Evolutionary conservation across 2,329 filamentous ascomycete species (phyloP).

Genomic region (Alternaria viburni): DNA sequence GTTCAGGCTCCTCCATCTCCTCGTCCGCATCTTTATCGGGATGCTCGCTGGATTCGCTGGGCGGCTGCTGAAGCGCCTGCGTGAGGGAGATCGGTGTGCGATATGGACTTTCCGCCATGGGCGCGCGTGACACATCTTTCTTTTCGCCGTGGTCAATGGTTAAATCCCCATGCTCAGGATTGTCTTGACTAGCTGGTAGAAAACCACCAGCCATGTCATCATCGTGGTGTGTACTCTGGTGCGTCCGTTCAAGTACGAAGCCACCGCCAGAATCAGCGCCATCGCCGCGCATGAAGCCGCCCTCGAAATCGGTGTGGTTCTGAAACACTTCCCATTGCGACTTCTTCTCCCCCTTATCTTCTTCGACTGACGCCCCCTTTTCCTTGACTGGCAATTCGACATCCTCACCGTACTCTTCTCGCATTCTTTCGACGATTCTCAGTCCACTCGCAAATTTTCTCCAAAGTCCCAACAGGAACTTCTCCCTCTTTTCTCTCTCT

Average conservation of each 20-base stretch:
- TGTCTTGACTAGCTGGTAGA: constrained; percentile 46
- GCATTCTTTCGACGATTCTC: constrained; percentile 66
- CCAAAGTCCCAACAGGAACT: constrained; percentile 77
- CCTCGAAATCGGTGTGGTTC: constrained; percentile 45
- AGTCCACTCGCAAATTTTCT: constrained; percentile 85
- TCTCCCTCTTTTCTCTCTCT: constrained; percentile 82
- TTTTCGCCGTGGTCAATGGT: constrained; percentile 42
- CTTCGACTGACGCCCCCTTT: constrained; percentile 31
- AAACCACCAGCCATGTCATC: constrained; percentile 46
- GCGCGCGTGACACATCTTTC: not conserved
- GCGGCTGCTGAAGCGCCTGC: constrained; percentile 32
- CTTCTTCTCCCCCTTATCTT: constrained; percentile 63
- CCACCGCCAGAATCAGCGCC: constrained; percentile 12
- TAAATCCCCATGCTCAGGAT: constrained; percentile 39
- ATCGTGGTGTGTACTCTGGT: constrained; percentile 7
- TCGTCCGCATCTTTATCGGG: not conserved
- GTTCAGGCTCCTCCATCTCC: constrained; percentile 1
- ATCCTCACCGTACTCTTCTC: constrained; percentile 41
- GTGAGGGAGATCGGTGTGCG: constrained; percentile 47
- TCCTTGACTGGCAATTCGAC: constrained; percentile 70
- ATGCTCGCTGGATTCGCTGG: constrained; percentile 2
- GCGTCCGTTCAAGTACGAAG: constrained; percentile 21
- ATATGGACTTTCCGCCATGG: constrained; percentile 18
- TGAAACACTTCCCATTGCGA: constrained; percentile 46
- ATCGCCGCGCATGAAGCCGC: constrained; percentile 51